These are phyloP conservation scores for Schizochytrium sp. DNA, from an alignment of 108 stramenopile species.

Conservation along the genomic window DNA sequence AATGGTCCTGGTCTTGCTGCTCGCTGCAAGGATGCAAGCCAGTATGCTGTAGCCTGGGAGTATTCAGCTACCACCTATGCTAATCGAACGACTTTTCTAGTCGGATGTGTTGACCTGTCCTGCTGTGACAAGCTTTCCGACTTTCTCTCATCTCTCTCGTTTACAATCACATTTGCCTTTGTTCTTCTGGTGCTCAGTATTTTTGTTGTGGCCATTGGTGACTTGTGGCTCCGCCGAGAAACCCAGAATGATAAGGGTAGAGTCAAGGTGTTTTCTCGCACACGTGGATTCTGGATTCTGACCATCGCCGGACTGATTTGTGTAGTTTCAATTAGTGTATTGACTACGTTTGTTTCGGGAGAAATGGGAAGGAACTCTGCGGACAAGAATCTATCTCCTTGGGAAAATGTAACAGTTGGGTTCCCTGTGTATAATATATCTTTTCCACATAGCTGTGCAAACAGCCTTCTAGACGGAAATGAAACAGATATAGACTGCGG, in stretches of 20 bases:
- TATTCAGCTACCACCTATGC: not conserved
- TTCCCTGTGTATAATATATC: no score
- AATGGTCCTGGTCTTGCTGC: slow-evolving; percentile 3
- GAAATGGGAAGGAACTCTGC: not conserved
- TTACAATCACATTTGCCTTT: slow-evolving; percentile 39
- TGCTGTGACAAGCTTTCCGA: slow-evolving; percentile 27
- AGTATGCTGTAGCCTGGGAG: slow-evolving; percentile 49
- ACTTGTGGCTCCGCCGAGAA: slow-evolving; percentile 43
- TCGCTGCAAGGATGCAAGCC: slow-evolving; percentile 42
- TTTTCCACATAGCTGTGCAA: slow-evolving; percentile 38
- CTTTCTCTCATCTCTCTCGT: not conserved
- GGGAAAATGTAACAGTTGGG: no score
- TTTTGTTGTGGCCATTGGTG: not conserved
- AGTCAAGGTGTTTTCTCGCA: slow-evolving; percentile 29
- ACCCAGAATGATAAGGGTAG: not conserved
- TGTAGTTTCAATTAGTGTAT: slow-evolving; percentile 5
- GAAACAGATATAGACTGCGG: slow-evolving; percentile 54
- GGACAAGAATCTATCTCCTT: not conserved
- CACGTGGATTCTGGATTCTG: slow-evolving; percentile 15
- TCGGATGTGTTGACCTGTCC: slow-evolving; percentile 14
- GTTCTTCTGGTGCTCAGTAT: not conserved
- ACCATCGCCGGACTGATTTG: not conserved
- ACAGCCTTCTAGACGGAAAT: not conserved
- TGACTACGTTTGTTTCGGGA: not conserved
- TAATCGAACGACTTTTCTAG: not conserved